A percentile compares a stretch with the other conserved stretches of the same genome.
These are phyloP conservation scores for Calocybe indica DNA, from an alignment of 768 basidiomycete species.

Conservation along the genomic window DNA sequence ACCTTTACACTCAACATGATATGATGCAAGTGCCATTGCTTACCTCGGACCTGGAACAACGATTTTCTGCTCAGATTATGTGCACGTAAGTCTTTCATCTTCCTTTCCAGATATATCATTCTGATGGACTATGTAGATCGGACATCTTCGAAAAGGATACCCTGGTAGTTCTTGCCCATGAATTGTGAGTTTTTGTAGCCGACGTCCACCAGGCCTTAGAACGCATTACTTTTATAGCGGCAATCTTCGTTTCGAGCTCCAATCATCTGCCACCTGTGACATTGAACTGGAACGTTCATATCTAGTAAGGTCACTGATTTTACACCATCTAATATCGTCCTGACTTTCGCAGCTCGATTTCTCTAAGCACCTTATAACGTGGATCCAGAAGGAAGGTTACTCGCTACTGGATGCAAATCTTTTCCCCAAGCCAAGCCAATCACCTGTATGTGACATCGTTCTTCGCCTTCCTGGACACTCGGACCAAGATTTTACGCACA, in stretches of 20 bases:
- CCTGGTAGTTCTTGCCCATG: conserved; percentile 85
- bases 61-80: conserved; percentile 79
- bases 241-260: conserved; percentile 80
- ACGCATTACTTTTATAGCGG: conserved; percentile 45
- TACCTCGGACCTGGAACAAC: conserved; percentile 54
- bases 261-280: conserved; percentile 65
- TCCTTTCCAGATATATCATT: background rate
- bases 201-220: background rate
- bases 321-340: background rate
- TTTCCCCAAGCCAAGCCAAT: conserved; percentile 49
- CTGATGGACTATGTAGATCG: conserved; percentile 35
- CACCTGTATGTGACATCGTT: conserved; percentile 21
- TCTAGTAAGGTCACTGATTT: conserved; percentile 44
- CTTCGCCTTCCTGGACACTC: background rate
- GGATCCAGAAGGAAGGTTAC: conserved; percentile 64
- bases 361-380: conserved; percentile 71
- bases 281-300: conserved; percentile 79
- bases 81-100: conserved; percentile 63
- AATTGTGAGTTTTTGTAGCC: conserved; percentile 62
- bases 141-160: conserved; percentile 77
- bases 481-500: background rate
- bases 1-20: conserved; percentile 66
- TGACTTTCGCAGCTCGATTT: conserved; percentile 63
- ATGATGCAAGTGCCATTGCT: conserved; percentile 83
- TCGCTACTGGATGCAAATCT: conserved; percentile 86